Evolutionary conservation across 495 filamentous ascomycete species (phyloP).

Genomic region (Monascus purpureus): DNA sequence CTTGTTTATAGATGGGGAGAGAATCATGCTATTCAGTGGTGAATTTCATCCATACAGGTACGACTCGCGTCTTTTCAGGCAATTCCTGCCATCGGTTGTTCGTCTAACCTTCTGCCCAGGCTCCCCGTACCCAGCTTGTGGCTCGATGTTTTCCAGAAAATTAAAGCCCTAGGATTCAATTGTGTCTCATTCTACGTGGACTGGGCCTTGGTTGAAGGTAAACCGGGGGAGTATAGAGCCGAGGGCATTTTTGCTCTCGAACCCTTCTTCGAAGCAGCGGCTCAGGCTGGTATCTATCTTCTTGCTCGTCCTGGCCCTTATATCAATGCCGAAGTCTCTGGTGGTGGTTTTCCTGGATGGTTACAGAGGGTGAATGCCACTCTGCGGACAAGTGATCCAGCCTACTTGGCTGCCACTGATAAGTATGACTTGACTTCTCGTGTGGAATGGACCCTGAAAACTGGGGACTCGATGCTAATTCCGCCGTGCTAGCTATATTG

Average conservation of each 20-base stretch:
- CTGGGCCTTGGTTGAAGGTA: constrained; percentile 71
- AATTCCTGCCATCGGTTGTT: too few species aligned
- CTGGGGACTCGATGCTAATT: too few species aligned
- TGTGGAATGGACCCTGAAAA: not conserved
- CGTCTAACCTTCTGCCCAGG: too few species aligned
- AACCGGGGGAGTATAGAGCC: constrained; percentile 50
- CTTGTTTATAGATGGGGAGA: constrained; percentile 55
- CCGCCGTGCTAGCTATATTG: constrained; percentile 13
- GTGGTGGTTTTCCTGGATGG: constrained; percentile 54
- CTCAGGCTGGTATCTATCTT: constrained; percentile 56
- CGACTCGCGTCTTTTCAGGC: not conserved
- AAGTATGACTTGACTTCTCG: constrained; percentile 20
- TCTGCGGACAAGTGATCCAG: constrained; percentile 43
- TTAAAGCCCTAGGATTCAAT: constrained; percentile 65
- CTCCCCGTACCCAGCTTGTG: constrained; percentile 59
- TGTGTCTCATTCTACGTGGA: constrained; percentile 62
- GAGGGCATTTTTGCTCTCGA: constrained; percentile 56
- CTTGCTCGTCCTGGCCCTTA: constrained; percentile 60
- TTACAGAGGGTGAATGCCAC: constrained; percentile 47
- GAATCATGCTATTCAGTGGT: constrained; percentile 57
- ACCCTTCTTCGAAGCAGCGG: constrained; percentile 60
- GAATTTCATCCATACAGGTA: constrained; percentile 60
- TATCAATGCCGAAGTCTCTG: constrained; percentile 52
- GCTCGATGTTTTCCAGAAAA: constrained; percentile 67
- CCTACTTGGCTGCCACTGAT: constrained; percentile 52